phyloP scores from a whole-genome alignment of 441 rosid genomes.

The Pelargonium hybrid region DNA sequence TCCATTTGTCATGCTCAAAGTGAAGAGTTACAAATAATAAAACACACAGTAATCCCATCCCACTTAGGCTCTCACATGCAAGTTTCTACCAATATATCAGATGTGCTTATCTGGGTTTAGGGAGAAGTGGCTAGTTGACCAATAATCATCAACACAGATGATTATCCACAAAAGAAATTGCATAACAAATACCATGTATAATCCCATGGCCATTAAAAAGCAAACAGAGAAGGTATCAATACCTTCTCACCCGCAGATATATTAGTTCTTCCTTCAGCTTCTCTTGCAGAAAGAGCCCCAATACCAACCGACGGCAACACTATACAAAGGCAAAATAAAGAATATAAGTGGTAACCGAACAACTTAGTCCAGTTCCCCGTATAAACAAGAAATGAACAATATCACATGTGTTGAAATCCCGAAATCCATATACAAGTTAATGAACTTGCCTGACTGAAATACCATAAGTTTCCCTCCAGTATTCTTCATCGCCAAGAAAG shows the following conservation, averaged over 20 bases:
- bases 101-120: background rate
- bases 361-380: background rate
- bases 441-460: constrained; percentile 74
- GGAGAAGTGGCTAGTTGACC: background rate
- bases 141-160: background rate
- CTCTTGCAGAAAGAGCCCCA: constrained; percentile 87
- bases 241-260: constrained; percentile 82
- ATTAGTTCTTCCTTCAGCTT: constrained; percentile 87
- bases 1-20: too few species aligned
- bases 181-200: background rate
- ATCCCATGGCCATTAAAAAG: background rate
- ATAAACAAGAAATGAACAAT: background rate
- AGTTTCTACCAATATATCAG: background rate
- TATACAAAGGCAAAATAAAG: constrained; percentile 15
- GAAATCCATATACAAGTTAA: constrained; percentile 1
- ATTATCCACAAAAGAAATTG: background rate
- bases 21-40: too few species aligned
- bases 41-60: background rate
- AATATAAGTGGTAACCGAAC: background rate
- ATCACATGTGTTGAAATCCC: background rate
- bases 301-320: constrained; percentile 88
- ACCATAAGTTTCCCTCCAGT: constrained; percentile 90
- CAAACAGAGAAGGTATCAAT: background rate
- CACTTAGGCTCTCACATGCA: background rate
- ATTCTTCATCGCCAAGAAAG: constrained; percentile 81